These are phyloP conservation scores for Dendrobium officinale DNA, from an alignment of 106 monocot species.

Conservation along the genomic window DNA sequence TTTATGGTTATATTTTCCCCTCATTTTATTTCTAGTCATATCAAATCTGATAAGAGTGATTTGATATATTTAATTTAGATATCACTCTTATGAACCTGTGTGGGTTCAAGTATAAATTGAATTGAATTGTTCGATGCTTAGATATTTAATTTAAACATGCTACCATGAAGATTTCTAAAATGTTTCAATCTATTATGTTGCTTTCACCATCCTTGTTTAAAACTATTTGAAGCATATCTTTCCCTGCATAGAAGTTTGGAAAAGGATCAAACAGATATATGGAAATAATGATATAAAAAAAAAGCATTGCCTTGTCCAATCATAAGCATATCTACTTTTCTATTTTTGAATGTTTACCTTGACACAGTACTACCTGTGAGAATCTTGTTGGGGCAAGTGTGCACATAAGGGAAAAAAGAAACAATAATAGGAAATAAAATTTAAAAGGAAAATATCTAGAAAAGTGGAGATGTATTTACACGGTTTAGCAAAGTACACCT, in stretches of 20 bases:
- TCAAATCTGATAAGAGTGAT: background rate
- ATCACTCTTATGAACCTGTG: background rate
- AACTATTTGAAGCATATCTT: background rate
- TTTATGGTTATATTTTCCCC: too few species aligned
- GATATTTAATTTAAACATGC: background rate
- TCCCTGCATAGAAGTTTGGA: background rate
- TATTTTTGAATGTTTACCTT: background rate
- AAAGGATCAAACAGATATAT: background rate
- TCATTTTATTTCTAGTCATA: background rate
- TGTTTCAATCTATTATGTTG: background rate
- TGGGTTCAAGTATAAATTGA: background rate
- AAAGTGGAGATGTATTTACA: background rate
- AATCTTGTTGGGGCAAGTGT: too few species aligned
- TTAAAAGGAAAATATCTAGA: background rate
- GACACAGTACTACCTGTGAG: too few species aligned
- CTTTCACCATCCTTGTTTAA: background rate
- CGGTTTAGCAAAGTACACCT: background rate
- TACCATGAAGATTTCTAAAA: background rate
- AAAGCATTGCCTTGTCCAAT: background rate
- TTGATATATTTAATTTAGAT: background rate
- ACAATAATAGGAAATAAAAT: too few species aligned
- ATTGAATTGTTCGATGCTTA: background rate
- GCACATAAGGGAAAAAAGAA: too few species aligned
- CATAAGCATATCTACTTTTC: background rate
- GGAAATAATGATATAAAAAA: background rate